These are phyloP conservation scores for Xylaria sp. DNA, from an alignment of 2,329 filamentous ascomycete genomes.

Conservation along the genomic window DNA sequence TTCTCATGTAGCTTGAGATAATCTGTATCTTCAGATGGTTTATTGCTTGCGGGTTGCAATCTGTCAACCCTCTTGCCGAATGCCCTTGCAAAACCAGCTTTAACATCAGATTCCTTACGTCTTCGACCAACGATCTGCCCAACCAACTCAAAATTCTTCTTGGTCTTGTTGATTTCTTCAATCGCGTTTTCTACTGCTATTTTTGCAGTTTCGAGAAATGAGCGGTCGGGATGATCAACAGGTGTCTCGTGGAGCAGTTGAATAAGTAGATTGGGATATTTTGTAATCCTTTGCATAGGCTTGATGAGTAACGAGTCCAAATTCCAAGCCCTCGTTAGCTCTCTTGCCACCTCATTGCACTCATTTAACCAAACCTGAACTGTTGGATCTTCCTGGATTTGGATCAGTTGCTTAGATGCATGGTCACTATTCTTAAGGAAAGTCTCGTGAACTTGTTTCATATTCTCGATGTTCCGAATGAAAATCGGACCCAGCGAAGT, in stretches of 20 bases:
- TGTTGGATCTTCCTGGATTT: slow-evolving; percentile 70
- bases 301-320: slow-evolving; percentile 97
- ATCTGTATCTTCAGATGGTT: slow-evolving; percentile 78
- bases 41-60: slow-evolving; percentile 70
- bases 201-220: slow-evolving; percentile 66
- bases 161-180: slow-evolving; percentile 91
- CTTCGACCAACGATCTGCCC: slow-evolving; percentile 88
- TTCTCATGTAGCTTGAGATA: slow-evolving; percentile 85
- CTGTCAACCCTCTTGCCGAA: slow-evolving; percentile 92
- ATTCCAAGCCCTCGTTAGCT: slow-evolving; percentile 94
- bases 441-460: slow-evolving; percentile 69
- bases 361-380: slow-evolving; percentile 89
- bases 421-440: slow-evolving; percentile 72
- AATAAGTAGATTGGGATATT: slow-evolving; percentile 88
- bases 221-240: slow-evolving; percentile 82
- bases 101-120: slow-evolving; percentile 88
- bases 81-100: slow-evolving; percentile 84
- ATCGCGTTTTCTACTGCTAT: slow-evolving; percentile 71
- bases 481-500: slow-evolving; percentile 66
- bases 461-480: slow-evolving; percentile 65
- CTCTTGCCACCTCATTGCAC: slow-evolving; percentile 90
- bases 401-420: slow-evolving; percentile 68
- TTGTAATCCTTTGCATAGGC: slow-evolving; percentile 92
- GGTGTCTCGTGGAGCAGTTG: slow-evolving; percentile 84
- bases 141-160: slow-evolving; percentile 92